phyloP scores from a whole-genome alignment of 495 filamentous ascomycete species.

The Stereocaulon alpinum region DNA sequence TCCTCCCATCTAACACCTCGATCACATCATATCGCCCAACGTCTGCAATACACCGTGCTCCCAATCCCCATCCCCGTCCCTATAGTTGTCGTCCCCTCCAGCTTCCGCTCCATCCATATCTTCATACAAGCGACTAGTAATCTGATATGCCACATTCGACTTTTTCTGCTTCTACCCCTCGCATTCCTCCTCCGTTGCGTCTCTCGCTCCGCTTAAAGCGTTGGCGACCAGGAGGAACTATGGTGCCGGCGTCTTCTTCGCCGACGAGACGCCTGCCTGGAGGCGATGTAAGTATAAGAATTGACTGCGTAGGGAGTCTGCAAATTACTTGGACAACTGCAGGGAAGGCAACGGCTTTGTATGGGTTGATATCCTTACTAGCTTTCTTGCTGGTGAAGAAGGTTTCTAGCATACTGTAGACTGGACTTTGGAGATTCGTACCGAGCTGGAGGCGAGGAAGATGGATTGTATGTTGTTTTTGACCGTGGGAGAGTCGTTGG shows the following conservation, averaged over 20 bases:
- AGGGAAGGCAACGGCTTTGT: constrained; percentile 95
- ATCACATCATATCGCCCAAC: too few relatives aligned
- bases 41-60: not conserved
- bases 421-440: constrained; percentile 95
- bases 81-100: not conserved
- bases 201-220: constrained; percentile 93
- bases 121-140: constrained; percentile 92
- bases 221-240: constrained; percentile 93
- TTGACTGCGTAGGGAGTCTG: too few relatives aligned
- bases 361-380: constrained; percentile 96
- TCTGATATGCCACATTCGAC: constrained; percentile 91
- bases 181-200: constrained; percentile 59
- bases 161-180: constrained; percentile 98
- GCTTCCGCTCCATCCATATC: constrained; percentile 39
- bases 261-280: constrained; percentile 79
- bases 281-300: too few relatives aligned
- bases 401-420: constrained; percentile 86
- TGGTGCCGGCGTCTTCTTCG: constrained; percentile 60
- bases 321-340: constrained; percentile 63
- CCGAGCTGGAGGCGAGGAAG: constrained; percentile 83
- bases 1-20: too few relatives aligned
- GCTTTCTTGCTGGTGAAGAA: constrained; percentile 87
- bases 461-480: constrained; percentile 78
- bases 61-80: not conserved
- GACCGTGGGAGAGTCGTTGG: too few relatives aligned